Base-by-base conservation (phyloP, 2,329 filamentous ascomycete genomes). In the Aureobasidium lini region DNA sequence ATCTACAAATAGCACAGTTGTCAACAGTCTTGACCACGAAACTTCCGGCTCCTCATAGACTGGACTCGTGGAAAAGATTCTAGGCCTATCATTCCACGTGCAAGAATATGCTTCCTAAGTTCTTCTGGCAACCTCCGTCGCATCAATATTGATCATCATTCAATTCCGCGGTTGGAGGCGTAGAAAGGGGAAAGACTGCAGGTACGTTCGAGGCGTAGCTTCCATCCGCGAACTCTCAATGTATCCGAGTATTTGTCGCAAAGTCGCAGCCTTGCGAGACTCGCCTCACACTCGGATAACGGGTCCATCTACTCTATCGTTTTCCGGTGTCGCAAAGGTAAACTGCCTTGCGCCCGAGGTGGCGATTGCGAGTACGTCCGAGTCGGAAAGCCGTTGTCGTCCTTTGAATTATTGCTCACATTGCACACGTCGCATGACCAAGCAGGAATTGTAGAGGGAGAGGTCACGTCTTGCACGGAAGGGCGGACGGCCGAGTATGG, bases 1-100 rank as follows among this genome's bases (percentile, higher is more conserved):
- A 43, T 56, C 52, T 37, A 8, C 29, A 46, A 46, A 56, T 56
- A 54, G 37, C 39, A 56, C 52, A 11, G 40, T 56, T 56, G 40
- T n/a, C 31, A 56, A 56, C 29, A 32, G 28, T 34, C 39, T 15
- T 32, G 39, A 54, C 50, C 39, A 54, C 37, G 50, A 54, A 11
- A 23, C 50, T 54, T 54, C n/a, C 50, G 50, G 50, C 39, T 56
- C 40, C 52, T 56, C 40, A 34, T 11, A 46, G 31, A 37, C 15
- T 18, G 13, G 40, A 36, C 39, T 43, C 50, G 39, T 43, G n/a
- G 23, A 29, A 43, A 23, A 13, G 28, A 36, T 46, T 56, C 40
- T 37, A 46, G 31, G 23, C 31, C 52, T 36, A 34, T 54, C n/a
- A 10, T 18, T 28, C n/a, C 47, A 28, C 11, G 18, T 39, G n/a